A percentile compares a stretch with the other conserved stretches of the same genome.
Evolutionary conservation across 2,329 filamentous ascomycete genomes (phyloP).

Genomic region (Claviceps fusiformis): DNA sequence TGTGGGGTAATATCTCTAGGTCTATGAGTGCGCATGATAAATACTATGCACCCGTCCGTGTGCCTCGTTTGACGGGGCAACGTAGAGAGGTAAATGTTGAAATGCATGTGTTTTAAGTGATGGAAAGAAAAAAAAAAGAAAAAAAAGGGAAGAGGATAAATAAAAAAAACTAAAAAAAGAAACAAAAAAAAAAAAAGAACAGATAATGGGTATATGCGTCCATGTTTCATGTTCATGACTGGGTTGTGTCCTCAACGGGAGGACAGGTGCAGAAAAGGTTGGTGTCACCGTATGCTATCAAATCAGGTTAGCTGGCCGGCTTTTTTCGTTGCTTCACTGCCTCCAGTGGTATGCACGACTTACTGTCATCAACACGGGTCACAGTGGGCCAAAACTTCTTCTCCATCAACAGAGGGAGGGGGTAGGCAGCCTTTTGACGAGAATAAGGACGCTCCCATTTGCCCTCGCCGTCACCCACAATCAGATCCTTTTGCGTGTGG

Average conservation of each 20-base stretch:
- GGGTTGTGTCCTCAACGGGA: slow-evolving; percentile 54
- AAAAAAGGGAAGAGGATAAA: background rate
- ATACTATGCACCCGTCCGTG: background rate
- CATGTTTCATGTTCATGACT: slow-evolving; percentile 3
- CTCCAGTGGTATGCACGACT: slow-evolving; percentile 21
- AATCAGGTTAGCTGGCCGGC: slow-evolving; percentile 2
- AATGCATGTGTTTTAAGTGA: background rate
- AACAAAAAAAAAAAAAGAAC: background rate
- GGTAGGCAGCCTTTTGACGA: slow-evolving; percentile 75
- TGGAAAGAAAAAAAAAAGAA: background rate
- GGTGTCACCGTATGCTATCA: slow-evolving; percentile 67
- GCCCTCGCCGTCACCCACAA: slow-evolving; percentile 37
- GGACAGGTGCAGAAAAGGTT: slow-evolving; percentile 94
- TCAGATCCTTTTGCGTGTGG: slow-evolving; percentile 70
- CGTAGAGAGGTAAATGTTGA: background rate
- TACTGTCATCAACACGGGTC: slow-evolving; percentile 75
- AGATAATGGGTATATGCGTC: background rate
- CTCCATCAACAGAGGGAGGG: slow-evolving; percentile 66
- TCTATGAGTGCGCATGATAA: slow-evolving; percentile 3
- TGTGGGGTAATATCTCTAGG: background rate
- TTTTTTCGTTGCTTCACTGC: background rate
- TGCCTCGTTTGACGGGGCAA: background rate
- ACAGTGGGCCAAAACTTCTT: slow-evolving; percentile 98
- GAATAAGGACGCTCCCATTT: slow-evolving; percentile 76
- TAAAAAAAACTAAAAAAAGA: background rate